Evolutionary conservation across 2,329 filamentous ascomycete genomes (phyloP).

Genomic region (Chaetomiaceae sp.): DNA sequence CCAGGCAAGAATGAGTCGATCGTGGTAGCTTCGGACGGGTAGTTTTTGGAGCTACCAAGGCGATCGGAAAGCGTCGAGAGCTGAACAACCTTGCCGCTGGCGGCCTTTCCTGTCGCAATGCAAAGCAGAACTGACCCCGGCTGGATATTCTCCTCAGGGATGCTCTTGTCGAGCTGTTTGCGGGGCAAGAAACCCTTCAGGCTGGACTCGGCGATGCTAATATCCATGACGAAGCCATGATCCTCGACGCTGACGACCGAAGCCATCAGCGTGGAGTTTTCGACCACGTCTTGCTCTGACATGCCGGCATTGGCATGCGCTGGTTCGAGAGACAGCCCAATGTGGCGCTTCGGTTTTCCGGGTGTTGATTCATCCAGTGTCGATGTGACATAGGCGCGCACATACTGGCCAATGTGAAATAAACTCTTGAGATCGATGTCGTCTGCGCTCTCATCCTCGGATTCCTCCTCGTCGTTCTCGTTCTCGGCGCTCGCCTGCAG

Average conservation of each 20-base stretch:
- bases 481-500: constrained; percentile 65
- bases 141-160: constrained; percentile 65
- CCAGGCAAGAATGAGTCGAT: constrained; percentile 89
- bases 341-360: constrained; percentile 69
- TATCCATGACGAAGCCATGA: constrained; percentile 88
- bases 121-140: constrained; percentile 84
- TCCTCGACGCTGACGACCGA: constrained; percentile 91
- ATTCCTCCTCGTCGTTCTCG: constrained; percentile 51
- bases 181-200: constrained; percentile 80
- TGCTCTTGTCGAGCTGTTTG: constrained; percentile 67
- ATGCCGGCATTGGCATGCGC: constrained; percentile 73
- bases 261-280: constrained; percentile 77
- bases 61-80: constrained; percentile 71
- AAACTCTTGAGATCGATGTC: constrained; percentile 69
- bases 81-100: constrained; percentile 80
- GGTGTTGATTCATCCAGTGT: constrained; percentile 60
- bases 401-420: constrained; percentile 80
- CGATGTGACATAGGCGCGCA: constrained; percentile 78
- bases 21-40: constrained; percentile 71
- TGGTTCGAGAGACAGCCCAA: constrained; percentile 83
- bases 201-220: constrained; percentile 66
- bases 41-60: constrained; percentile 61
- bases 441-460: constrained; percentile 46
- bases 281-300: constrained; percentile 65
- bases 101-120: constrained; percentile 67